Evolutionary conservation across 2,329 filamentous ascomycete genomes (phyloP).

Genomic region (Fusarium buxicola): DNA sequence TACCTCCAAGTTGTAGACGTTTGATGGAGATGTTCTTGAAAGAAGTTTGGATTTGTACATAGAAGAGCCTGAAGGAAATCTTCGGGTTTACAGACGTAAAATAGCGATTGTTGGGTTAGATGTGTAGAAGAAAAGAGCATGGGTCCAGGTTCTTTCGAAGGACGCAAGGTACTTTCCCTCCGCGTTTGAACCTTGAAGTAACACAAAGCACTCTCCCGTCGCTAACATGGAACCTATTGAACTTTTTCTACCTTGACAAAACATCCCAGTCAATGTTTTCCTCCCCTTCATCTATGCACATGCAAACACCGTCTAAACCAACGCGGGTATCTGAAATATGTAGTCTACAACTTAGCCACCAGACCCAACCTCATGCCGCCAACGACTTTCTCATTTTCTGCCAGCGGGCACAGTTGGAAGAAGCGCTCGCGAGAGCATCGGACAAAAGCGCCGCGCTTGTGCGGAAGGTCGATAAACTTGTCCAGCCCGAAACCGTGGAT

Average conservation of each 20-base stretch:
- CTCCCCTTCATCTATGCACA: neutral
- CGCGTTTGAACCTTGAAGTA: neutral
- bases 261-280: neutral
- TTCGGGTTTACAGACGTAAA: neutral
- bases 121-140: neutral
- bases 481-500: slow-evolving; percentile 78
- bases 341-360: slow-evolving; percentile 64
- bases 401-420: slow-evolving; percentile 74
- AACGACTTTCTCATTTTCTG: slow-evolving; percentile 66
- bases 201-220: neutral
- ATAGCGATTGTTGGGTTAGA: slow-evolving; percentile 4
- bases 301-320: slow-evolving; percentile 5
- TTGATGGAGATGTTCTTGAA: neutral
- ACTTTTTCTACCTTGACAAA: neutral
- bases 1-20: slow-evolving; percentile 58
- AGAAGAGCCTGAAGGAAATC: neutral
- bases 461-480: slow-evolving; percentile 77
- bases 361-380: slow-evolving; percentile 65
- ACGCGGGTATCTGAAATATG: slow-evolving; percentile 9
- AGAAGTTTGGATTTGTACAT: slow-evolving; percentile 1
- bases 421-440: slow-evolving; percentile 74
- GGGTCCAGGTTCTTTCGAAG: neutral
- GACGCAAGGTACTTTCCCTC: slow-evolving; percentile 4
- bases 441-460: slow-evolving; percentile 77
- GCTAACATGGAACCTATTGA: slow-evolving; percentile 1